Percentiles rank a stretch among this genome's conserved stretches.
phyloP scores from a whole-genome alignment of 1,139 yeast species.

The Zygoascus sp. region DNA sequence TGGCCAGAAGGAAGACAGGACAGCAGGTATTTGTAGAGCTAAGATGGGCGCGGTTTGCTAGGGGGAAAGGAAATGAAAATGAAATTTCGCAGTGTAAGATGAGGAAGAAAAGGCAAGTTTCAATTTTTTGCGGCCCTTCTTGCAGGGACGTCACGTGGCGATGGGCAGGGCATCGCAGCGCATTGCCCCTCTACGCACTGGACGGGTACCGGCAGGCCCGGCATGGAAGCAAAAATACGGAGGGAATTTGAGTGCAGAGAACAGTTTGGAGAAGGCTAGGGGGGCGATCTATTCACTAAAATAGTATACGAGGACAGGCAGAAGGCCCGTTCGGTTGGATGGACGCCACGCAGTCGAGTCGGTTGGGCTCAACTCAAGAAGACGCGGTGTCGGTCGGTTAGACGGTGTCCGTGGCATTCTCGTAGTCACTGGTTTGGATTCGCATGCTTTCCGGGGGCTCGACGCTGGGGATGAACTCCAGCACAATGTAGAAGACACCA shows the following conservation, averaged over 20 bases:
- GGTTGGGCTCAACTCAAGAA: too few relatives aligned
- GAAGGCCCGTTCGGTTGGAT: too few relatives aligned
- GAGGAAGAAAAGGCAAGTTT: not conserved
- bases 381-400: conserved; percentile 17
- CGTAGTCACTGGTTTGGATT: conserved; percentile 23
- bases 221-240: not conserved
- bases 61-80: not conserved
- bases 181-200: too few relatives aligned
- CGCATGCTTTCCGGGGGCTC: conserved; percentile 72
- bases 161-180: not conserved
- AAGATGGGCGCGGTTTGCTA: not conserved
- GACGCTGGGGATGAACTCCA: conserved; percentile 67
- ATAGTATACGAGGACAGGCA: too few relatives aligned
- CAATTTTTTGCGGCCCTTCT: not conserved
- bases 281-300: not conserved
- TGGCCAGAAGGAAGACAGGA: too few relatives aligned
- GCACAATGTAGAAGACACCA: conserved; percentile 55
- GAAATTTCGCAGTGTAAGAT: not conserved
- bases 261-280: not conserved
- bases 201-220: not conserved
- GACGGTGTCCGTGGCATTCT: conserved; percentile 32
- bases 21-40: too few relatives aligned
- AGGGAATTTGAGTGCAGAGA: not conserved
- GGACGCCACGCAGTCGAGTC: not conserved
- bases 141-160: conserved; percentile 3